phyloP scores from a whole-genome alignment of 1,139 yeast genomes.

The Chernovozyma sophiae-reginae region DNA sequence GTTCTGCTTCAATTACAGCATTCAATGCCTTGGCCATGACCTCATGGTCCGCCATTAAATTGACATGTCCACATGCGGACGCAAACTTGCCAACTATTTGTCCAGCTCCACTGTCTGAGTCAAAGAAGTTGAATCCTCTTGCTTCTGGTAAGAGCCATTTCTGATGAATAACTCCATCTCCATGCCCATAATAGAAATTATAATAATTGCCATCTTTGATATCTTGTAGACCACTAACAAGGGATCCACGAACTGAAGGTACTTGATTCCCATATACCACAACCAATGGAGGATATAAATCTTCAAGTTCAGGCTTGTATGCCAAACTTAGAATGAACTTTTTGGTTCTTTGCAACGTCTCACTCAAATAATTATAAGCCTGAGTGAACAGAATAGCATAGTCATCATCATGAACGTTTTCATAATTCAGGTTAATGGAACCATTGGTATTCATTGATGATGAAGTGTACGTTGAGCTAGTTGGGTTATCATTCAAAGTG shows the following conservation, averaged over 20 bases:
- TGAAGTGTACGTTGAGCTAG: neutral
- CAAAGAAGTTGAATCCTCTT: slow-evolving; percentile 51
- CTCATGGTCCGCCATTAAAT: slow-evolving; percentile 67
- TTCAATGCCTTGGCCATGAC: slow-evolving; percentile 68
- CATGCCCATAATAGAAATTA: slow-evolving; percentile 80
- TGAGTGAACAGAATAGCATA: slow-evolving; percentile 47
- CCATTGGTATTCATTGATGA: neutral
- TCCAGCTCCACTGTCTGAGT: slow-evolving; percentile 32
- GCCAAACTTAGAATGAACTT: slow-evolving; percentile 55
- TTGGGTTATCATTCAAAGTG: neutral
- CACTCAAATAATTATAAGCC: slow-evolving; percentile 58
- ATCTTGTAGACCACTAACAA: slow-evolving; percentile 58
- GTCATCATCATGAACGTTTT: neutral
- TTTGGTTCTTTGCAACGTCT: slow-evolving; percentile 60
- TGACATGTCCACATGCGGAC: slow-evolving; percentile 72
- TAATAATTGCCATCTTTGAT: slow-evolving; percentile 69
- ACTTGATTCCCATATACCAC: slow-evolving; percentile 74
- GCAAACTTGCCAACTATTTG: slow-evolving; percentile 65
- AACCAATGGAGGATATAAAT: slow-evolving; percentile 76
- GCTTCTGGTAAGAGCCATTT: slow-evolving; percentile 77
- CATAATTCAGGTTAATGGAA: too few species aligned
- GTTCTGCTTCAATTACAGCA: slow-evolving; percentile 56
- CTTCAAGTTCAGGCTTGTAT: slow-evolving; percentile 41
- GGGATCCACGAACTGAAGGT: slow-evolving; percentile 80
- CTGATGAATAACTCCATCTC: slow-evolving; percentile 89